Base-by-base conservation (phyloP, 768 basidiomycete species). In the Glaciozyma antarctica region DNA sequence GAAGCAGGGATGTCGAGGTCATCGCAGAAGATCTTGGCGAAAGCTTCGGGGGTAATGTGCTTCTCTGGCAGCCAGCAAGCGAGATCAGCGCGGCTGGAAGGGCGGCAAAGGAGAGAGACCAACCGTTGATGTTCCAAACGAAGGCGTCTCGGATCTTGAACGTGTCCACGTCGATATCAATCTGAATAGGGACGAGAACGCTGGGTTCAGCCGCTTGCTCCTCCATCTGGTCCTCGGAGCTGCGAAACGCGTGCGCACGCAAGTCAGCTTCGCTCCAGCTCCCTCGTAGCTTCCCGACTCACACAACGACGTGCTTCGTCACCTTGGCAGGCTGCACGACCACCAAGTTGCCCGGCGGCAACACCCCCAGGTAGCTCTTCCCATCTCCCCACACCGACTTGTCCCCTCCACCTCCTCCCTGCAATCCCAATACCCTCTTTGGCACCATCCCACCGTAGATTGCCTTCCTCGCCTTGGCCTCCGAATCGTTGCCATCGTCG, bases 91-190 rank as follows among this genome's bases (percentile, higher is more conserved):
- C 28, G 19, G 13, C 21, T n/a, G 16, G 28, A 19, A 5, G 21
- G 41, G 17, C 30, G 34, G 13, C 13, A 13, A 16, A 44, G n/a
- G 22, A 26, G 47, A 9, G 24, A 28, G 15, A 52, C 24, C 26
- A 9, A 54, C 79, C 94, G 75, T 90, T 84, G 54, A 92, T 77
- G 73, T 98, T 95, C 95, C 95, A 99, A 16, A 90, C 83, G 76
- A 99, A 98, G 73, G 87, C 87, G 74, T 99, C 95, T 49, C 93
- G 86, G 75, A 99, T 84, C 72, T 93, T 81, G 73, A 89, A 88
- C 0, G 87, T 87, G 16, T 90, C 89, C 16, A 88, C 90, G 75
- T 97, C 93, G 72, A 99, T 85, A 72, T 98, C 93, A 60, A 99
- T 88, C 54, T 90, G 88, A 64, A 99, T 90, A 5, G 95, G 95